Evolutionary conservation across 805 yeast species (phyloP).

Genomic region (Cyberlindnera galapagoensis): DNA sequence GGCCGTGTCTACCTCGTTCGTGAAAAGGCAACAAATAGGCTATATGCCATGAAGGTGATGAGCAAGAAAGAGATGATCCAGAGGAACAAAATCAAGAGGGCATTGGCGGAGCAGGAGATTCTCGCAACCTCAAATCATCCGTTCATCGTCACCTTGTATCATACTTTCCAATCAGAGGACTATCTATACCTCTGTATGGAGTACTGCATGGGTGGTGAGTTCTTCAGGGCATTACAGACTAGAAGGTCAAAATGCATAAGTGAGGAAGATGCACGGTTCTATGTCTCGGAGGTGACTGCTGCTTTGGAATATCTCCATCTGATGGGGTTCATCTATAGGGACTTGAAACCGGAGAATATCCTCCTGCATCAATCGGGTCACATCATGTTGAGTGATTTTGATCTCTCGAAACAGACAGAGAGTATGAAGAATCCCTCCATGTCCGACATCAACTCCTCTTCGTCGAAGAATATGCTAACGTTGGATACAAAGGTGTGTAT

Average conservation of each 20-base stretch:
- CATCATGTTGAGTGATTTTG: slow-evolving; percentile 96
- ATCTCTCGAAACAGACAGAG: slow-evolving; percentile 82
- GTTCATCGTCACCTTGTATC: slow-evolving; percentile 91
- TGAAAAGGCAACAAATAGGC: slow-evolving; percentile 65
- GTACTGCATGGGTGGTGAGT: slow-evolving; percentile 99
- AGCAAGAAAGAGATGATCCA: slow-evolving; percentile 91
- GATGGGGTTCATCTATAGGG: slow-evolving; percentile 96
- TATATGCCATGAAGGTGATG: slow-evolving; percentile 90
- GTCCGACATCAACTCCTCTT: slow-evolving; percentile 19
- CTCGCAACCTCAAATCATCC: slow-evolving; percentile 95
- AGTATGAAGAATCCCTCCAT: slow-evolving; percentile 72
- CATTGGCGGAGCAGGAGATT: slow-evolving; percentile 94
- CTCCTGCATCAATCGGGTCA: slow-evolving; percentile 94
- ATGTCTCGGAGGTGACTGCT: slow-evolving; percentile 95
- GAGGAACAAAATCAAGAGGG: slow-evolving; percentile 90
- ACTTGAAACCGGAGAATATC: slow-evolving; percentile 94
- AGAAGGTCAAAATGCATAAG: slow-evolving; percentile 77
- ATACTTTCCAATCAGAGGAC: slow-evolving; percentile 93
- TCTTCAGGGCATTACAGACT: slow-evolving; percentile 92
- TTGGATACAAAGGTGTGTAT: slow-evolving; percentile 92
- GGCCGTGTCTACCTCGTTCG: slow-evolving; percentile 92
- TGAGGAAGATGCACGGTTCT: slow-evolving; percentile 87
- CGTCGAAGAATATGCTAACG: slow-evolving; percentile 45
- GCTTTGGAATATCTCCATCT: slow-evolving; percentile 93
- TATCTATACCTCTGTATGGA: slow-evolving; percentile 93